Evolutionary conservation across 1,284 basidiomycete genomes (phyloP).

Genomic region (Ustilago vetiveriae): DNA sequence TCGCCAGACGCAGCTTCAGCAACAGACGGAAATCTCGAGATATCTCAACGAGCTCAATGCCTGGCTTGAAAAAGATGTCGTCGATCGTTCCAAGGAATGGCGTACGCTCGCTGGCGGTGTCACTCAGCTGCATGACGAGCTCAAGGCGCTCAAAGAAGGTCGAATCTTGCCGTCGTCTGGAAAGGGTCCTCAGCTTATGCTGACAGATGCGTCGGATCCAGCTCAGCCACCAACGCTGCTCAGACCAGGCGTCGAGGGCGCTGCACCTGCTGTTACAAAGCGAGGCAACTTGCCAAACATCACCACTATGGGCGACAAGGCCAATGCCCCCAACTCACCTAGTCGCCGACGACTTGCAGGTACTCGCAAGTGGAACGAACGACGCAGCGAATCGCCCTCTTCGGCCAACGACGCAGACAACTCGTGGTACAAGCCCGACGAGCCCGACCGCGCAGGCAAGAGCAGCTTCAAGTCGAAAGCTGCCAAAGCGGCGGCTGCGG

Average conservation of each 20-base stretch:
- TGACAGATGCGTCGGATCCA: conserved; percentile 3
- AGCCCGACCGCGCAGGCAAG: conserved; percentile 2
- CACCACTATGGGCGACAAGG: conserved; percentile 21
- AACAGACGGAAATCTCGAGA: conserved; percentile 59
- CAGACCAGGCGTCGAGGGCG: conserved; percentile 16
- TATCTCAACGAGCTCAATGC: conserved; percentile 62
- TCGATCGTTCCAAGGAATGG: conserved; percentile 59
- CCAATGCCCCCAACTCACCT: conserved; percentile 14
- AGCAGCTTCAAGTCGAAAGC: conserved; percentile 26
- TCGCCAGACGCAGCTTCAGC: conserved; percentile 48
- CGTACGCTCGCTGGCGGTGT: conserved; percentile 52
- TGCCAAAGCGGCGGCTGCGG: conserved; percentile 25
- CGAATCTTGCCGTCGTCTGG: conserved; percentile 1
- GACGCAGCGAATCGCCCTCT: conserved; percentile 22
- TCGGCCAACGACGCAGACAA: conserved; percentile 11
- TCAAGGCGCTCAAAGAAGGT: conserved; percentile 48
- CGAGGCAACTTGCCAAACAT: conserved; percentile 7
- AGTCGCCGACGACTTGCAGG: conserved; percentile 17
- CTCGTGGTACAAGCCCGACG: conserved; percentile 40
- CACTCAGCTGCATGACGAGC: conserved; percentile 52
- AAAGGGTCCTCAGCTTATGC: background rate
- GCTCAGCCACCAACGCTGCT: conserved; percentile 18
- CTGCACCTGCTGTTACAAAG: conserved; percentile 22
- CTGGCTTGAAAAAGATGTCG: conserved; percentile 58
- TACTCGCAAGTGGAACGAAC: conserved; percentile 32